Percentiles rank a stretch among this genome's conserved stretches.
phyloP scores from a whole-genome alignment of 441 rosid genomes.

The Breynia disticha region DNA sequence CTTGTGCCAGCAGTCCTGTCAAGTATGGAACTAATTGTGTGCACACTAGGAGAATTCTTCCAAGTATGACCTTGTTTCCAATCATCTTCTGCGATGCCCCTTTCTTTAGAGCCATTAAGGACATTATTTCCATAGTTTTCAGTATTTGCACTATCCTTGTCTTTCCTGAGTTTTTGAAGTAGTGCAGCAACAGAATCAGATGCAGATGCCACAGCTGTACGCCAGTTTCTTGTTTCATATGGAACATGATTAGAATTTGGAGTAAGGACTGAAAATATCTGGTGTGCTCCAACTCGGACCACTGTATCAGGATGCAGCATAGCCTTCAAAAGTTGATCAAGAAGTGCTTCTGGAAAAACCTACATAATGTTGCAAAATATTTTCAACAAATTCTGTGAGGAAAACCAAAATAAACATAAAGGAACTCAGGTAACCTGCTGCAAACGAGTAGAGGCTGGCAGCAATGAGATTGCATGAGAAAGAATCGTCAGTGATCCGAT shows the following conservation, averaged over 20 bases:
- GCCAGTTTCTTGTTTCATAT: conserved; percentile 62
- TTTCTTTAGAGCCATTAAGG: conserved; percentile 35
- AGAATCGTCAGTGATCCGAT: conserved; percentile 73
- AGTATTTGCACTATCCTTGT: conserved; percentile 47
- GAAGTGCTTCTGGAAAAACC: conserved; percentile 86
- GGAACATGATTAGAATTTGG: conserved; percentile 48
- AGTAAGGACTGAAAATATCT: conserved; percentile 70
- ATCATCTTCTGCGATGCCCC: conserved; percentile 34
- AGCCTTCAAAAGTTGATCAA: conserved; percentile 68
- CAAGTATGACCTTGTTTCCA: conserved; percentile 38
- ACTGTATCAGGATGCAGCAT: conserved; percentile 86
- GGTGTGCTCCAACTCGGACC: conserved; percentile 88
- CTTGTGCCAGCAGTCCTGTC: conserved; percentile 44
- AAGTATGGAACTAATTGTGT: conserved; percentile 62
- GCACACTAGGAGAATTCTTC: conserved; percentile 60
- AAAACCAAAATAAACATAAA: background rate
- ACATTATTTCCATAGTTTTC: conserved; percentile 32
- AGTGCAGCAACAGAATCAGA: conserved; percentile 66
- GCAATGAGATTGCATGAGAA: conserved; percentile 70
- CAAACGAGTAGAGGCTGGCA: conserved; percentile 40
- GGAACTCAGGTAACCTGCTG: conserved; percentile 48
- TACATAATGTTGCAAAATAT: conserved; percentile 18
- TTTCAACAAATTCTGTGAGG: background rate
- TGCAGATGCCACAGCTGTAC: conserved; percentile 57
- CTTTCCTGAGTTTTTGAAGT: conserved; percentile 80